These are phyloP conservation scores for Scedosporium boydii DNA, from an alignment of 2,329 filamentous ascomycete species.

Conservation along the genomic window DNA sequence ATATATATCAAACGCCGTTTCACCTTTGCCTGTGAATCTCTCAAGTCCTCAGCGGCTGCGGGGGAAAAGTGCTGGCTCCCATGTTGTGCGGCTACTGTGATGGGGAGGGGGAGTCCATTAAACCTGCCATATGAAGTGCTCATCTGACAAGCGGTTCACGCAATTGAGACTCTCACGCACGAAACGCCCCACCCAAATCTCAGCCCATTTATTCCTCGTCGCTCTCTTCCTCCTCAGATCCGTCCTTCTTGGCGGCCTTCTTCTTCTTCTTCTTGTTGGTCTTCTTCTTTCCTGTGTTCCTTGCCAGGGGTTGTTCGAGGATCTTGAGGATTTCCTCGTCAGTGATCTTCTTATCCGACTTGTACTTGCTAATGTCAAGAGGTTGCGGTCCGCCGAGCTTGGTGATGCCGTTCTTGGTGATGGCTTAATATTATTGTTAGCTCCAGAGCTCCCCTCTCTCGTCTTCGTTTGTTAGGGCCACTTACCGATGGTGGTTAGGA, in stretches of 20 bases:
- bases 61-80: no score
- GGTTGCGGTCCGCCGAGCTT: conserved; percentile 70
- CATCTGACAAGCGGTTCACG: background rate
- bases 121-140: background rate
- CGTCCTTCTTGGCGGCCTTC: conserved; percentile 38
- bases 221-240: conserved; percentile 21
- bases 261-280: conserved; percentile 82
- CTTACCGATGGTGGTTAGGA: conserved; percentile 89
- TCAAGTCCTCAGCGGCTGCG: background rate
- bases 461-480: background rate
- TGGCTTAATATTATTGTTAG: conserved; percentile 44
- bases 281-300: conserved; percentile 87
- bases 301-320: conserved; percentile 75
- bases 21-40: no score
- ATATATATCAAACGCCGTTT: no score
- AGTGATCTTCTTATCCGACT: conserved; percentile 95
- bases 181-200: background rate
- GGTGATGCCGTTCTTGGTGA: conserved; percentile 95
- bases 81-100: no score
- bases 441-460: background rate
- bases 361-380: conserved; percentile 70
- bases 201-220: conserved; percentile 22
- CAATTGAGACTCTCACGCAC: background rate
- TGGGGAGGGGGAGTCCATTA: no score
- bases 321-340: conserved; percentile 95